Evolutionary conservation across 768 basidiomycete species (phyloP), one percentile per base, ranked within the genome.

Genomic region (Mycena haematopus): DNA sequence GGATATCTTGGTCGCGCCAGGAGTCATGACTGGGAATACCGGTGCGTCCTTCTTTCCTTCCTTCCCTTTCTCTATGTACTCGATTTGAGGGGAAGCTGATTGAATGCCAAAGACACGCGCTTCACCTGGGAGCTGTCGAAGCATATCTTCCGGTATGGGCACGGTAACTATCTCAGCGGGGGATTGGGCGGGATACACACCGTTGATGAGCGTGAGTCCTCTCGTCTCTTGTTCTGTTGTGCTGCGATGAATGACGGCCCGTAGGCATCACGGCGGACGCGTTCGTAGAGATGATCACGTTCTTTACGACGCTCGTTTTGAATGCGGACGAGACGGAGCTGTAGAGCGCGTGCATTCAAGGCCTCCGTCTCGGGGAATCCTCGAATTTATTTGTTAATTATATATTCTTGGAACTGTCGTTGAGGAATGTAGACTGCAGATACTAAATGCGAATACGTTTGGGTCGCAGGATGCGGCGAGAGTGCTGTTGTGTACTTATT

Each of bases 121-220:
- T 72, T 64, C 58, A 75, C 73, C 63, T 76, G 76, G 76, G 64
- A 63, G 52, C 67, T 77, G 17, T 73, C 76, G 19, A 49, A 66
- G 52, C 72, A 76, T 56, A 85, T 85, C 56, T 84, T 82, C 76
- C 80, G 84, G 17, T 85, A 84, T 58, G 72, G 72, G 10, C 78
- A 79, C 65, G 70, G 69, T 25, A 70, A 71, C n/a, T 67, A 60
- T 17, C 22, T 63, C 4, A 60, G 29, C 8, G 67, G 65, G 22
- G 67, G 66, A 22, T 50, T 70, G 0, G 65, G 40, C 6, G 73
- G 72, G 40, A 70, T 79, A 13, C 84, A 85, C 67, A 84, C 84
- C 9, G 75, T 84, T 7, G 75, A 85, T 46, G 84, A 85, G 74
- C 78, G 83, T 83, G 59, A 51, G 77, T 65, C 21, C 62, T 22